Conservation (phyloP, 371 early-diverging fungal genomes). For the Lichtheimia ramosa region DNA sequence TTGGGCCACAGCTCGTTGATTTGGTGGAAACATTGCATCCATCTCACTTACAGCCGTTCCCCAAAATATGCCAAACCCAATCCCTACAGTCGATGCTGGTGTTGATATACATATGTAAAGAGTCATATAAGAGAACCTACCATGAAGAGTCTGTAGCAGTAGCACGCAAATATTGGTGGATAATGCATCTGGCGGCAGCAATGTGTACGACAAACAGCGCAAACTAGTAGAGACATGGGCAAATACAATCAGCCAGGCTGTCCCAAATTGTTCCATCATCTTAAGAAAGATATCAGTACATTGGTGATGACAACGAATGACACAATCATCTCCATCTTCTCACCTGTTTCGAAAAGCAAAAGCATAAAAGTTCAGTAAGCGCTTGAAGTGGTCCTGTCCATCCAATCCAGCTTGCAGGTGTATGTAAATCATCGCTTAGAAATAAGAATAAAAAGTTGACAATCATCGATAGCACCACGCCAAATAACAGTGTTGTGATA, state of each 20-base stretch:
- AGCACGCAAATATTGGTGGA: slow-evolving; percentile 34
- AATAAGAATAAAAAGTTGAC: slow-evolving; percentile 40
- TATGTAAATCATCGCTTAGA: slow-evolving; percentile 25
- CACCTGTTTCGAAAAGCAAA: slow-evolving; percentile 34
- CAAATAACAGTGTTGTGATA: slow-evolving; percentile 27
- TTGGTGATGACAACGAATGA: neutral
- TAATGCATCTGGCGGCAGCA: slow-evolving; percentile 29
- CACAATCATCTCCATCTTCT: neutral
- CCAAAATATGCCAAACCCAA: slow-evolving; percentile 32
- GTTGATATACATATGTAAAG: neutral
- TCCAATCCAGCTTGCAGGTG: slow-evolving; percentile 30
- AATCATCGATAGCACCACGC: slow-evolving; percentile 36
- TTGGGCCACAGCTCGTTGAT: slow-evolving; percentile 42
- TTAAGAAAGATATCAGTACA: slow-evolving; percentile 1
- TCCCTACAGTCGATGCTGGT: neutral
- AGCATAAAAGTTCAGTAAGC: slow-evolving; percentile 32
- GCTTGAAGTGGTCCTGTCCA: slow-evolving; percentile 39
- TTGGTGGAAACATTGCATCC: slow-evolving; percentile 37
- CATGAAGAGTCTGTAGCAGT: slow-evolving; percentile 39
- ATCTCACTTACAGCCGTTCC: slow-evolving; percentile 40
- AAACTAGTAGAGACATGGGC: slow-evolving; percentile 41
- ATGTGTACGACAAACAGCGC: slow-evolving; percentile 36
- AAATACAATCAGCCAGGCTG: slow-evolving; percentile 35
- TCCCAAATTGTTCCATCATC: slow-evolving; percentile 42
- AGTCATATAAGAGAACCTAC: slow-evolving; percentile 15